Evolutionary conservation across 176 grass and related monocot genomes (phyloP), one percentile per base, ranked within the genome.

Genomic region (Triticum dicoccoides): DNA sequence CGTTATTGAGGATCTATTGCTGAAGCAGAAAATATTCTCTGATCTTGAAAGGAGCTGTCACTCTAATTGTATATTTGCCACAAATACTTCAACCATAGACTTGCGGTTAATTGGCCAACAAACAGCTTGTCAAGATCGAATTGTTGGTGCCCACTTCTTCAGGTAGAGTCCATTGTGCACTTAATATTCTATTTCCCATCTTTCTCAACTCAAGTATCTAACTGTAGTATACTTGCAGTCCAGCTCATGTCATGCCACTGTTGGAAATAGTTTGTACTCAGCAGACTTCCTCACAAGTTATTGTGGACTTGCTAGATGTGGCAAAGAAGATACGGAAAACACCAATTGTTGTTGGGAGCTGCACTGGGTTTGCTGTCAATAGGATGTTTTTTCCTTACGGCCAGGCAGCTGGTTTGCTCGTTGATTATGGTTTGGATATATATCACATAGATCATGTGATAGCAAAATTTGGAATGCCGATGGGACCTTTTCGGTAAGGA

Each of bases 41-140:
- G 96, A 98, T 29, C 84, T 98, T 65, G 91, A 95, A 45, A 95
- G 84, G 87, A 88, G 86, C 82, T 95, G 96, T 82, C 83, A 77
- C 69, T 80, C 80, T 29, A 72, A 89, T 84, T 98, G 96, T 61
- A 80, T 98, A 86, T 76, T 94, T 81, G 90, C 93, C 15, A 94
- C 89, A 23, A 98, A 95, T 79, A 98, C 91, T 89, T 96, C 93
- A 79, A 96, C 88, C 20, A 94, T 95, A 87, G 93, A 98, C 79
- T 77, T 98, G 54, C 85, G 91, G 38, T 85, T 98, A 62, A 95
- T 98, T 88, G 91, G 96, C 70, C 80, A 92, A 92, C 91, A 70
- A 79, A 95, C 87, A 9, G 24, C 56, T 81, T 93, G 86, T 84
- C 93, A 89, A 12, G 90, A 92, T 92, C 84, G 93, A 63, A 91